phyloP scores from a whole-genome alignment of 179 eudicot species.

The Drosera spatulata region DNA sequence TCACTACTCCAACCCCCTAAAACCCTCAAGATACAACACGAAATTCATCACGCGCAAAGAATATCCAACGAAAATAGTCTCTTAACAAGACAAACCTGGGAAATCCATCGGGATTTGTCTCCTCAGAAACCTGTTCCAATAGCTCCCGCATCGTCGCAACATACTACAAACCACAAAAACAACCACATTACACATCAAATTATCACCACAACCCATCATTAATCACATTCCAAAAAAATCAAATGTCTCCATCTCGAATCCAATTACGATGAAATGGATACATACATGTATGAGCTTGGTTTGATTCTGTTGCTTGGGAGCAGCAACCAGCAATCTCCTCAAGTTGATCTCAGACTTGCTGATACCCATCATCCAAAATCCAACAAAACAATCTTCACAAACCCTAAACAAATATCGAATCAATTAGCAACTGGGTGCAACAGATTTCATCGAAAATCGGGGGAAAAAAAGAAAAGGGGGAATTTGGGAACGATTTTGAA shows the following conservation, averaged over 20 bases:
- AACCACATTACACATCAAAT: neutral
- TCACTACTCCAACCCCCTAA: no score
- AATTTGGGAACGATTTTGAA: no score
- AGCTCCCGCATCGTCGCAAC: constrained; percentile 75
- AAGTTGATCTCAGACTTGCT: constrained; percentile 75
- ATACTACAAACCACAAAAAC: constrained; percentile 36
- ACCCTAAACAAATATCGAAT: no score
- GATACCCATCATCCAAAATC: constrained; percentile 35
- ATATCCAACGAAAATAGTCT: neutral
- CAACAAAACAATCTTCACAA: no score
- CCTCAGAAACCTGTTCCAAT: constrained; percentile 65
- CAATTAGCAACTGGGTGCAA: no score
- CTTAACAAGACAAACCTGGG: constrained; percentile 39
- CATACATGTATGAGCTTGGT: constrained; percentile 66
- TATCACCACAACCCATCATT: neutral
- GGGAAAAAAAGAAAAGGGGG: no score
- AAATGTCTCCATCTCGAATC: neutral
- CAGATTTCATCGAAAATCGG: no score
- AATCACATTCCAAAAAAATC: neutral
- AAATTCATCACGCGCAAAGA: neutral
- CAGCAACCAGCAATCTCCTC: constrained; percentile 66
- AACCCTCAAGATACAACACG: neutral
- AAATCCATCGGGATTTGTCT: constrained; percentile 64
- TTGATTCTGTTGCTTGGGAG: constrained; percentile 71
- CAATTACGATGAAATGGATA: constrained; percentile 1